Percentiles rank a stretch among this genome's conserved stretches.
These are phyloP conservation scores for Penicillium simplicissimum DNA, from an alignment of 495 filamentous ascomycete genomes.

Conservation along the genomic window DNA sequence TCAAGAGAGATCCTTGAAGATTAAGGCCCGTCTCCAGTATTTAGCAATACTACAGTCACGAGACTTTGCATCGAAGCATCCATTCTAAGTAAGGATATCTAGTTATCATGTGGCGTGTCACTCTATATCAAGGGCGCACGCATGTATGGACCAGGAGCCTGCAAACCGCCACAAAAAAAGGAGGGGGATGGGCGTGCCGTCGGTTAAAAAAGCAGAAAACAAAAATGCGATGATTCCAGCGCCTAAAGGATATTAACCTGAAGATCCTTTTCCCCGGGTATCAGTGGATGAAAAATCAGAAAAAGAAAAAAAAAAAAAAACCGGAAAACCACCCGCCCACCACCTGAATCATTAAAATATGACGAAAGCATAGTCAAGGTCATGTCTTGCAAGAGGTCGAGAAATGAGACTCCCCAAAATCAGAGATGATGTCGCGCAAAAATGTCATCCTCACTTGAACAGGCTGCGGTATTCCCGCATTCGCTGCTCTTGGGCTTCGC, in stretches of 20 bases:
- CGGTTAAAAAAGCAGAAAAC: conserved; percentile 2
- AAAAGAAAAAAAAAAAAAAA: neutral
- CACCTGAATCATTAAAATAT: neutral
- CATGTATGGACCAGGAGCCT: neutral
- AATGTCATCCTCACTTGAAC: conserved; percentile 59
- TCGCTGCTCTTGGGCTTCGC: conserved; percentile 71
- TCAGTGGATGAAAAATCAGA: conserved; percentile 16
- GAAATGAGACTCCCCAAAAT: neutral
- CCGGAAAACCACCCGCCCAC: conserved; percentile 2
- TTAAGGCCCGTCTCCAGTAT: neutral
- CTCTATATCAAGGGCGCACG: neutral
- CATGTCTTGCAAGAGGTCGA: neutral
- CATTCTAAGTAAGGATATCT: conserved; percentile 3
- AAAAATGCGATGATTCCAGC: neutral
- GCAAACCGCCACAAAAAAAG: neutral
- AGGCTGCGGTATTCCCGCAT: conserved; percentile 80
- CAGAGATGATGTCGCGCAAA: neutral
- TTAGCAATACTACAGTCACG: neutral
- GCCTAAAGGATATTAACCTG: conserved; percentile 7
- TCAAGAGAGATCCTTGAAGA: neutral
- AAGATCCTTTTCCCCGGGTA: conserved; percentile 19
- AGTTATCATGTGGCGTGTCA: neutral
- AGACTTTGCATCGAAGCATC: neutral
- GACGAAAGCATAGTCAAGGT: neutral
- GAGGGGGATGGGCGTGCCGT: neutral